Base-by-base conservation (phyloP, 2,329 filamentous ascomycete species). In the Rhinocladiella mackenziei region DNA sequence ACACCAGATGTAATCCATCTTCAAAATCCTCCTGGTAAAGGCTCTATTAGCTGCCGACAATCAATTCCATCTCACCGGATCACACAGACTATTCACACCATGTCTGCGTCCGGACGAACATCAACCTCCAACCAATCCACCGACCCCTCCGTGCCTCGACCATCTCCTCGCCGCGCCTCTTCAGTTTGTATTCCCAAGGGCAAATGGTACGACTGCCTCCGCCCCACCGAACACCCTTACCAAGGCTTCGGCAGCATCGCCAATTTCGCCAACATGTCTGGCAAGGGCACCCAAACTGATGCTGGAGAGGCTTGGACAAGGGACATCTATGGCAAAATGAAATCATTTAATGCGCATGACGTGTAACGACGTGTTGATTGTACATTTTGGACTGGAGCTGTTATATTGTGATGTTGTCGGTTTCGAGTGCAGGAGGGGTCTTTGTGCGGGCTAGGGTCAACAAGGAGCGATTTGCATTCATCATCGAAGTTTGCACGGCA, bases 201-300 rank as follows among this genome's bases (percentile, higher is more conserved):
- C 42, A 50, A 50, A 20, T 45, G 47, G 42, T 50, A 50, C 33
- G 47, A 50, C 38, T 50, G 47, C 47, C 42, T 50, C 17, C 47
- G 47, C 7, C 47, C 47, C 6, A 50, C 47, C 8, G 45, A 37
- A 6, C 39, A 17, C 2, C 47, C 47, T 2, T 50, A 50, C 25
- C 8, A 26, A 15, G 47, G 47, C n/a, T 45, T 50, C 22, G 42
- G 42, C 17, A 43, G 39, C 28, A 42, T 50, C 43, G 29, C 43
- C 31, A 46, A 50, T 34, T 50, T 45, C 26, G 42, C 43, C 17
- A 35, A 13, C 28, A 39, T 37, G 33, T 35, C 47, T n/a, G 29
- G 43, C 38, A 33, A 18, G 11, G 22, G 31, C 17, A 39, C 36
- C 15, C 32, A 30, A 19, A n/a, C 36, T 5, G 34, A 36, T 13